Evolutionary conservation across 352 stramenopile species (phyloP), one percentile per base, ranked within the genome.

Genomic region (Pythium angustatum): DNA sequence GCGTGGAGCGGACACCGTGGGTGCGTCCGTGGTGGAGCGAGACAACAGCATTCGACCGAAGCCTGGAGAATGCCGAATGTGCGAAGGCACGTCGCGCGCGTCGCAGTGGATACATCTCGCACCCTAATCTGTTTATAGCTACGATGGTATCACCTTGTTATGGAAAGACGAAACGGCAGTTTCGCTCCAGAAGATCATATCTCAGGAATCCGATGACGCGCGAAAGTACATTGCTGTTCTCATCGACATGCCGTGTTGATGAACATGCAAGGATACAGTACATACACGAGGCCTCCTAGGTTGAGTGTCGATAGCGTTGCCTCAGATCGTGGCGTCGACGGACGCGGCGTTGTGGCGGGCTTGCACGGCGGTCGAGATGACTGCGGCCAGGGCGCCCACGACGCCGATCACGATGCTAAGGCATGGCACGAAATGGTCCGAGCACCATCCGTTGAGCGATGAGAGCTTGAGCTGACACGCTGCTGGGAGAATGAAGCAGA

Each of bases 401-500:
- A 79, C 21, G 1, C 78, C 78, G 19, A 77, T 63, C 21, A 27
- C 60, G 31, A 81, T 76, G 21, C 73, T 79, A 19, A 73, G 15
- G n/a, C 49, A 62, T 17, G 73, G 75, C 2, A 82, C 49, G 21
- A 78, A 59, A 15, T 45, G 66, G 26, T 73, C 69, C 47, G 66
- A 60, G 36, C 76, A 50, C 62, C 62, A 75, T 21, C 63, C 64
- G 49, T 58, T 52, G 58, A 65, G 63, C 0, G 67, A 49, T 47
- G 55, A 58, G 11, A 88, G 67, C 30, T 76, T 83, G 27, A 87
- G 64, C 52, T 82, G 75, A 36, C 73, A 85, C 15, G 74, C 78
- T 11, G 77, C 73, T 15, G 78, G 78, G 1, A 87, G 38, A 31
- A 87, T 75, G 22, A 90, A 87, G 31, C 77, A 66, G 1, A 88